Conservation (phyloP, 1,284 basidiomycete species). For the Puccinia triticina region DNA sequence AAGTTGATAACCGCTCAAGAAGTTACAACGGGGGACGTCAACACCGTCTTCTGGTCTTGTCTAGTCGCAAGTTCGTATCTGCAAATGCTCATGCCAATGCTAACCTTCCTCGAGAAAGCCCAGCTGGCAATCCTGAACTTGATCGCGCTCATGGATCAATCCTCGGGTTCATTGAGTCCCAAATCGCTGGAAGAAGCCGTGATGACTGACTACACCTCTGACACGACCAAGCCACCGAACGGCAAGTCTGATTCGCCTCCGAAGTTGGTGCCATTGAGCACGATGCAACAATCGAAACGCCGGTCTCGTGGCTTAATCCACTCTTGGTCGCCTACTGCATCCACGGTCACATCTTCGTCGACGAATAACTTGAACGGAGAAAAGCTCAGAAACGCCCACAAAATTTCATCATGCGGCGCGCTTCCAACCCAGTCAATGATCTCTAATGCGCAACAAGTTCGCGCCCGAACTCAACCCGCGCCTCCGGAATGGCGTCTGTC, state of each 20-base stretch:
- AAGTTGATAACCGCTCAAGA: conserved; percentile 77
- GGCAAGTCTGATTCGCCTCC: conserved; percentile 36
- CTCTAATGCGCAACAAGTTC: conserved; percentile 41
- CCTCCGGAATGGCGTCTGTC: conserved; percentile 1
- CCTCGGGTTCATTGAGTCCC: conserved; percentile 52
- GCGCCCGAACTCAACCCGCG: neutral
- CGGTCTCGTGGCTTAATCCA: neutral
- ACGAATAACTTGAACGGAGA: neutral
- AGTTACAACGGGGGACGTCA: conserved; percentile 74
- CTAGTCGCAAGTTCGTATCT: conserved; percentile 83
- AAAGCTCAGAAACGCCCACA: conserved; percentile 15
- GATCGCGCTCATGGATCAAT: conserved; percentile 67
- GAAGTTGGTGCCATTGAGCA: conserved; percentile 35
- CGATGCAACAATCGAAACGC: conserved; percentile 19
- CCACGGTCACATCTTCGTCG: conserved; percentile 12
- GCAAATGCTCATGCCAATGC: conserved; percentile 79
- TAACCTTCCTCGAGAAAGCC: conserved; percentile 79
- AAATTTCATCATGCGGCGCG: conserved; percentile 45
- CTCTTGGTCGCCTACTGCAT: conserved; percentile 39
- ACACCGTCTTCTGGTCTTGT: conserved; percentile 96
- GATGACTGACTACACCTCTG: neutral
- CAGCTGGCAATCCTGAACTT: conserved; percentile 79
- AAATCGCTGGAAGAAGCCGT: neutral
- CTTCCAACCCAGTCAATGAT: conserved; percentile 36
- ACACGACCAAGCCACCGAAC: neutral